phyloP scores from a whole-genome alignment of 345 rosid genomes.

The Bretschneidera sinensis region DNA sequence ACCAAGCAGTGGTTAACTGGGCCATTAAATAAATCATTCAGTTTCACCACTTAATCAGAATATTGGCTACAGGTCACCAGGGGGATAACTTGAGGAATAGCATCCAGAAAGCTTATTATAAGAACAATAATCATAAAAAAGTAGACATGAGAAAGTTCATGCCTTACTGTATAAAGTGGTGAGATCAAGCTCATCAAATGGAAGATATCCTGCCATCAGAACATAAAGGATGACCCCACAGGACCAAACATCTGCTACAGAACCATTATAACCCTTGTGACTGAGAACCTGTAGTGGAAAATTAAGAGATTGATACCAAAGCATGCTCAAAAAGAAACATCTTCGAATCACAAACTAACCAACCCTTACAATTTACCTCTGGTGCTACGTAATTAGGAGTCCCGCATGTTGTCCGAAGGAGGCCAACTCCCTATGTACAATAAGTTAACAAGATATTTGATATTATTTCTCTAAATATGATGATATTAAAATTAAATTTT shows the following conservation, averaged over 20 bases:
- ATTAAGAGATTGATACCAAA: constrained; percentile 10
- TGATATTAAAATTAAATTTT: neutral
- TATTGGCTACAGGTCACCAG: neutral
- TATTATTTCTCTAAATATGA: neutral
- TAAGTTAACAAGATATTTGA: neutral
- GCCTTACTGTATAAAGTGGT: constrained; percentile 93
- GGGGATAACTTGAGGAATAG: no score
- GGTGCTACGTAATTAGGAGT: constrained; percentile 98
- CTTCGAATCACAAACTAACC: neutral
- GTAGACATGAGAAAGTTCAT: constrained; percentile 29
- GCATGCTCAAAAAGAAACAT: neutral
- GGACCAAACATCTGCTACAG: constrained; percentile 96
- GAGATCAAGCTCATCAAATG: constrained; percentile 96
- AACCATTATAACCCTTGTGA: constrained; percentile 96
- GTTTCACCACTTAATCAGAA: neutral
- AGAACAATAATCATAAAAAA: constrained; percentile 2
- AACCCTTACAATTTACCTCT: constrained; percentile 50
- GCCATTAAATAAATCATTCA: neutral
- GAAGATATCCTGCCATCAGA: constrained; percentile 94
- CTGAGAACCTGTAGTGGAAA: constrained; percentile 66
- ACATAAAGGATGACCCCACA: constrained; percentile 96
- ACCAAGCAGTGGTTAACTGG: neutral
- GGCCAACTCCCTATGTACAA: constrained; percentile 60
- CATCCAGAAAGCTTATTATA: constrained; percentile 9
- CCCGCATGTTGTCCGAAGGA: constrained; percentile 91